Conservation (phyloP, 306 rosid genomes). For the Vigna mungo region DNA sequence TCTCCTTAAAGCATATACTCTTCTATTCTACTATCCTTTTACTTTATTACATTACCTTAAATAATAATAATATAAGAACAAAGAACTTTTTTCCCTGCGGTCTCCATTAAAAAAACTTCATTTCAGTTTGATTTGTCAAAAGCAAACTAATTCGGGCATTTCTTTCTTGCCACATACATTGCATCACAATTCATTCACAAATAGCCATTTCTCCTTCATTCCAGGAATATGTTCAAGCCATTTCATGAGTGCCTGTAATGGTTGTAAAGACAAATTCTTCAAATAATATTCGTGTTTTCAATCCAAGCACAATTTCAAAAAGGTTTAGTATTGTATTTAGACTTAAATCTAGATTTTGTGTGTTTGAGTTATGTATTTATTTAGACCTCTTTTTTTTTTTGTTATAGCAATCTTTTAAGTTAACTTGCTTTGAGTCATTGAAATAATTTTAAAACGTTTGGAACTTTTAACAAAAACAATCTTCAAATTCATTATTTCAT, state of each 20-base stretch:
- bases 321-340: too few species aligned
- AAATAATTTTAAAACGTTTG: too few species aligned
- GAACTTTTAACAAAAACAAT: too few species aligned
- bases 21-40: not conserved
- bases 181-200: not conserved
- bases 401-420: too few species aligned
- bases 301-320: too few species aligned
- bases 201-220: constrained; percentile 18
- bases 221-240: constrained; percentile 12
- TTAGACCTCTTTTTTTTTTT: too few species aligned
- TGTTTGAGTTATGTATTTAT: too few species aligned
- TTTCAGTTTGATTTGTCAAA: constrained; percentile 13
- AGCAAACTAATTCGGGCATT: constrained; percentile 10
- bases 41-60: constrained; percentile 4
- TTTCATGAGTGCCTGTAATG: constrained; percentile 28
- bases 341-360: too few species aligned
- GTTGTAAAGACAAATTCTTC: not conserved
- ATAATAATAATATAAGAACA: constrained; percentile 16
- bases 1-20: not conserved
- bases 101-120: constrained; percentile 25
- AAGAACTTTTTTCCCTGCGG: not conserved
- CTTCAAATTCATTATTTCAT: too few species aligned
- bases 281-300: not conserved
- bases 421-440: too few species aligned
- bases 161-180: constrained; percentile 28